Conservation (phyloP, 495 filamentous ascomycete genomes). For the Aspergillus egyptiacus region DNA sequence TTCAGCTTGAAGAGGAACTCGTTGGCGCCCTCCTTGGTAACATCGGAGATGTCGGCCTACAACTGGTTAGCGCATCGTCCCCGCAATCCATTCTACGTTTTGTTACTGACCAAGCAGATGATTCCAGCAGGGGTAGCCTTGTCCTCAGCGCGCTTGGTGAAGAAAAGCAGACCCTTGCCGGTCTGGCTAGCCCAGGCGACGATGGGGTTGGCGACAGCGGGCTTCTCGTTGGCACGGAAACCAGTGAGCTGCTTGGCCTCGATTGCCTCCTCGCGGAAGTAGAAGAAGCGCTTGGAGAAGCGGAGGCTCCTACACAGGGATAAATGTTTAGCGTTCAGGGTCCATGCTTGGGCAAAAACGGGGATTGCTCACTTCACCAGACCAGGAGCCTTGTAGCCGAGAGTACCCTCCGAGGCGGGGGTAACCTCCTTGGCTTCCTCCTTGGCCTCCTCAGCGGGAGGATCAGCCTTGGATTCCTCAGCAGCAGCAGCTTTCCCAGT, state of each 20-base stretch:
- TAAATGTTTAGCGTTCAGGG: background rate
- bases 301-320: slow-evolving; percentile 47
- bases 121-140: slow-evolving; percentile 75
- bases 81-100: background rate
- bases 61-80: slow-evolving; percentile 9
- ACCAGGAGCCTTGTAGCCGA: slow-evolving; percentile 84
- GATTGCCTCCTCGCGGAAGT: slow-evolving; percentile 79
- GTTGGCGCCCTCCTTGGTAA: slow-evolving; percentile 62
- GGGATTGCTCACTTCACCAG: slow-evolving; percentile 72
- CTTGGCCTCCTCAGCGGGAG: slow-evolving; percentile 43
- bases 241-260: slow-evolving; percentile 63
- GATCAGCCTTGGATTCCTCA: slow-evolving; percentile 37
- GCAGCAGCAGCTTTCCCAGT: slow-evolving; percentile 34
- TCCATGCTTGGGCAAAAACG: slow-evolving; percentile 4
- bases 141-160: slow-evolving; percentile 76
- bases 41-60: slow-evolving; percentile 77
- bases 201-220: slow-evolving; percentile 64
- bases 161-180: slow-evolving; percentile 92
- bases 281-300: slow-evolving; percentile 81
- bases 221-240: slow-evolving; percentile 85
- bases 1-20: slow-evolving; percentile 81
- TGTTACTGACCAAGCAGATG: slow-evolving; percentile 68
- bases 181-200: slow-evolving; percentile 87
- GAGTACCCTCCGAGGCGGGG: slow-evolving; percentile 59
- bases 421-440: slow-evolving; percentile 46